Evolutionary conservation across 257 asterid species (phyloP), one percentile per base, ranked within the genome.

Genomic region (Gentiana macrophylla): DNA sequence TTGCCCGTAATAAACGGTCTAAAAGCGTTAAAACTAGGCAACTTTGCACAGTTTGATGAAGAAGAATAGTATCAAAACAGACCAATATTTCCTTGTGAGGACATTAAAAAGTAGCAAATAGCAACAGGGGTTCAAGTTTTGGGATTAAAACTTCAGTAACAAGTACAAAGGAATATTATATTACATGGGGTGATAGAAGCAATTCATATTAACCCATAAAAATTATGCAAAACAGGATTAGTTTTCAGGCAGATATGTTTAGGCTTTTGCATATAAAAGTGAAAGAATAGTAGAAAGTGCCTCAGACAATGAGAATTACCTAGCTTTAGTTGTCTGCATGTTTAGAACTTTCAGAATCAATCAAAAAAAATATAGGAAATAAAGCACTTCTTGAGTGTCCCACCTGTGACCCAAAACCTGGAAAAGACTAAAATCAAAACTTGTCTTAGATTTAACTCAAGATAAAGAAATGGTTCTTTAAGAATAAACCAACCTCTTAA

Each of bases 261-360:
- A 37, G 56, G 33, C 12, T 44, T 52, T 24, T 55, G 56, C 62
- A 33, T 11, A 62, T 34, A 24, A 15, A 32, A 38, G 37, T 57
- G n/a, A 32, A 37, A 45, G 37, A 32, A 45, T 41, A 35, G 44
- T 44, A 51, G 12, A 50, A 33, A 50, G 43, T 49, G 32, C 32
- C 56, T 34, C 53, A 33, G 67, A 12, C 38, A 58, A 48, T 33
- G 32, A 54, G 53, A 48, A 60, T 32, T 70, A 91, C 96, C 98
- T 86, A 59, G 82, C 64, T 66, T 85, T 91, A 70, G 96, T 70
- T 45, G 94, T 77, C 91, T 82, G 95, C 98, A 91, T 90, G 65
- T 55, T 71, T 54, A 60, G 62, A 52, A 12, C 46, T 36, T 50
- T 68, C 61, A 68, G 32, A 44, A 37, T 55, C 37, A 60, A 60